Conservation (phyloP, 2,329 filamentous ascomycete species). For the Aspergillus ochraceoroseus region DNA sequence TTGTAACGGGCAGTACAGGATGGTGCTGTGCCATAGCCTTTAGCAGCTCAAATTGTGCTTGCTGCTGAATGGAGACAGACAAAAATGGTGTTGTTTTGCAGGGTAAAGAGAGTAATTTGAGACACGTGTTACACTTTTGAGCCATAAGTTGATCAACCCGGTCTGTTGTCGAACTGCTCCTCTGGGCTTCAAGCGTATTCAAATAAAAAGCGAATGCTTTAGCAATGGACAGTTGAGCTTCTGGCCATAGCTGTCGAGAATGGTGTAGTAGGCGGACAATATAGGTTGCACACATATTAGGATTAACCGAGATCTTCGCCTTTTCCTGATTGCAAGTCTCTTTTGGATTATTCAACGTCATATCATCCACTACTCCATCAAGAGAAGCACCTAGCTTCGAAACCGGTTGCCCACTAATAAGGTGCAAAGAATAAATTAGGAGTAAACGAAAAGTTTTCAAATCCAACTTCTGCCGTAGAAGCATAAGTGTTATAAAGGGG, state of each 20-base stretch:
- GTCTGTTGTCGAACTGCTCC: slow-evolving; percentile 7
- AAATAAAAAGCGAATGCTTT: slow-evolving; percentile 38
- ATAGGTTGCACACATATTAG: slow-evolving; percentile 37
- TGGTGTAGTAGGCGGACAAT: slow-evolving; percentile 49
- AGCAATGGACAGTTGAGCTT: slow-evolving; percentile 42
- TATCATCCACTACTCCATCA: too few relatives aligned
- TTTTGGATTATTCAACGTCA: slow-evolving; percentile 1
- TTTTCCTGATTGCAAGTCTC: slow-evolving; percentile 5
- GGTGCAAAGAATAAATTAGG: slow-evolving; percentile 37
- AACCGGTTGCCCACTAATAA: slow-evolving; percentile 29
- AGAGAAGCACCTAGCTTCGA: slow-evolving; percentile 9
- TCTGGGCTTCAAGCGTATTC: slow-evolving; percentile 13
- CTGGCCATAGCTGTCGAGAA: slow-evolving; percentile 49
- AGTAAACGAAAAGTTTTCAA: slow-evolving; percentile 42
- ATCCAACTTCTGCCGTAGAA: slow-evolving; percentile 44
- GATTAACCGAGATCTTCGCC: slow-evolving; percentile 21
- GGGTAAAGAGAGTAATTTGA: slow-evolving; percentile 48
- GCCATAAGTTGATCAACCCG: slow-evolving; percentile 32
- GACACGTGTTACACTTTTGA: slow-evolving; percentile 47
- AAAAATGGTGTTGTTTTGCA: slow-evolving; percentile 48
- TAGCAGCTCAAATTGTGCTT: slow-evolving; percentile 55
- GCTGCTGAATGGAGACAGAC: slow-evolving; percentile 49
- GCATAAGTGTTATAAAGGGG: slow-evolving; percentile 45
- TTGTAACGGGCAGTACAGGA: slow-evolving; percentile 54
- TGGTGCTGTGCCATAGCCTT: slow-evolving; percentile 53